A percentile compares a stretch with the other conserved stretches of the same genome.
Conservation (phyloP, 352 stramenopile genomes). For the Pythium folliculosum region DNA sequence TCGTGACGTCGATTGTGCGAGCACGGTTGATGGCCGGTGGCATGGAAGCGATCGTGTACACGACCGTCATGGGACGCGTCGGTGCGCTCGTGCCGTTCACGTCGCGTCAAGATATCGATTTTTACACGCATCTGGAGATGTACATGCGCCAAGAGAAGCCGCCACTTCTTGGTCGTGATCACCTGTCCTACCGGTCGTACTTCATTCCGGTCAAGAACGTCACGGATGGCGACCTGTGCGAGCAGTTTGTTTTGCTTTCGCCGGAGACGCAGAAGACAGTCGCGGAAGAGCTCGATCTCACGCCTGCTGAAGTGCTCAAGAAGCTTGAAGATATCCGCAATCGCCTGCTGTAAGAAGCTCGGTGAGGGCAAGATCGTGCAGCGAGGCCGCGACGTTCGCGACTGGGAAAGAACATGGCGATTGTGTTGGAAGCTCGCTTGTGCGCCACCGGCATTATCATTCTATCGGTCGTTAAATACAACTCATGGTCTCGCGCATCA, state of each 20-base stretch:
- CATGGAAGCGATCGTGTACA: conserved; percentile 97
- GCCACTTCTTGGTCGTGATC: conserved; percentile 95
- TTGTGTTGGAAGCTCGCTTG: background rate
- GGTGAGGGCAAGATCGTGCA: background rate
- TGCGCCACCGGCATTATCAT: background rate
- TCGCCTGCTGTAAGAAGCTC: conserved; percentile 87
- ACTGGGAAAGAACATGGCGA: background rate
- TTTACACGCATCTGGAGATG: conserved; percentile 99
- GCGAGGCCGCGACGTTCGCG: background rate
- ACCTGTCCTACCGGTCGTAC: conserved; percentile 97
- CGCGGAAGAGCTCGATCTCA: conserved; percentile 94
- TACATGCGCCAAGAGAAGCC: conserved; percentile 91
- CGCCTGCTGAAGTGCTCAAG: conserved; percentile 97
- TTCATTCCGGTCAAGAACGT: conserved; percentile 99
- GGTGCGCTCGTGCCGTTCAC: conserved; percentile 97
- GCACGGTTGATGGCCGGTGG: conserved; percentile 95
- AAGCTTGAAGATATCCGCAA: conserved; percentile 99
- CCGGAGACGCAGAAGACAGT: conserved; percentile 96
- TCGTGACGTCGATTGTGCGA: conserved; percentile 97
- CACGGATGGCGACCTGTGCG: conserved; percentile 98
- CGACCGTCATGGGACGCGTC: conserved; percentile 96
- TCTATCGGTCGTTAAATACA: conserved; percentile 22
- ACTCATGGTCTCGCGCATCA: background rate
- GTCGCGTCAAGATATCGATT: conserved; percentile 96
- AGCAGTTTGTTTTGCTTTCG: conserved; percentile 93